These are phyloP conservation scores for Metschnikowia continentalis DNA, from an alignment of 805 yeast genomes.

Conservation along the genomic window DNA sequence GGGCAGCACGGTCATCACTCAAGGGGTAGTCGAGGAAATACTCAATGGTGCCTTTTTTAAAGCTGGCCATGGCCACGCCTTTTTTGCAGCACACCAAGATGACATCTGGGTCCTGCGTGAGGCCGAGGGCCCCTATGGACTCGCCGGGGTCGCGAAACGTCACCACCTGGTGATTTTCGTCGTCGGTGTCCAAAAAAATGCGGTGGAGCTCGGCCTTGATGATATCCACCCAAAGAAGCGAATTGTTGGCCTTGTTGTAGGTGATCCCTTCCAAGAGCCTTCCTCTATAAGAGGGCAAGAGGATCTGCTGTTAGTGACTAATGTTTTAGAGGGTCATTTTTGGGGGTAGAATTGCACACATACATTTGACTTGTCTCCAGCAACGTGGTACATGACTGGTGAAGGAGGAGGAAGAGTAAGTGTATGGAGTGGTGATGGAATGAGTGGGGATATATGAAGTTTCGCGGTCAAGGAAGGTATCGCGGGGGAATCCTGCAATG, in stretches of 20 bases:
- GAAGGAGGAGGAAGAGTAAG: no score
- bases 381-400: neutral
- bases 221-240: constrained; percentile 49
- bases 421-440: no score
- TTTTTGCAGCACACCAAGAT: constrained; percentile 58
- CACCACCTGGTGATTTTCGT: constrained; percentile 34
- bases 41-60: constrained; percentile 31
- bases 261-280: constrained; percentile 65
- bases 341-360: neutral
- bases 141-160: constrained; percentile 34
- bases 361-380: constrained; percentile 10
- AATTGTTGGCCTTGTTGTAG: constrained; percentile 52
- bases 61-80: constrained; percentile 59
- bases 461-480: no score
- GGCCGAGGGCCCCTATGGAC: constrained; percentile 68
- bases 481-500: no score
- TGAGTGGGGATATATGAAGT: neutral
- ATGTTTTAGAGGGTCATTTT: no score
- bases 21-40: constrained; percentile 41
- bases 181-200: constrained; percentile 18
- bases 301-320: constrained; percentile 15
- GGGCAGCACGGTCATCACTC: constrained; percentile 17
- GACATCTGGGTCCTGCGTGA: constrained; percentile 49
- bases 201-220: constrained; percentile 39
- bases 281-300: constrained; percentile 32